Evolutionary conservation across 768 basidiomycete species (phyloP).

Genomic region (Panellus pusillus): DNA sequence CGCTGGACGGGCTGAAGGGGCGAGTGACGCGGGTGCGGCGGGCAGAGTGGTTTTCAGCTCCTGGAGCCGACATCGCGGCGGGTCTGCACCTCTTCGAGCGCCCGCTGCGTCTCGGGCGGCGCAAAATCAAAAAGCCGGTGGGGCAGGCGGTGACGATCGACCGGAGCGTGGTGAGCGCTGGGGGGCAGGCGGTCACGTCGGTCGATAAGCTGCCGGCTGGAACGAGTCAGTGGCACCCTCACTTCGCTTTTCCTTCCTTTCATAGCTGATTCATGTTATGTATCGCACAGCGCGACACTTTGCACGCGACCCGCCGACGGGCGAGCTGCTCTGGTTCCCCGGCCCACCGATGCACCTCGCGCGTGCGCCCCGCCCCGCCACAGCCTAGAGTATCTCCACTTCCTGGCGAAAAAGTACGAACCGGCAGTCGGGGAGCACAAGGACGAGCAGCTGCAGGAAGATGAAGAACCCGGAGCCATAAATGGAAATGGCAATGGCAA

Average conservation of each 20-base stretch:
- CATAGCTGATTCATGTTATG: neutral
- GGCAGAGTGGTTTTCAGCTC: slow-evolving; percentile 36
- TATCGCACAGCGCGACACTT: slow-evolving; percentile 49
- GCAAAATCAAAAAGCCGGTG: slow-evolving; percentile 30
- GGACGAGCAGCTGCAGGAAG: no score
- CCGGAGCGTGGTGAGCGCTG: slow-evolving; percentile 47
- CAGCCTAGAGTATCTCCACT: slow-evolving; percentile 52
- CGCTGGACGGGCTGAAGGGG: slow-evolving; percentile 52
- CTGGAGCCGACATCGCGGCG: slow-evolving; percentile 31
- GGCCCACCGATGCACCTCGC: slow-evolving; percentile 59
- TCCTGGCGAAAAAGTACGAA: slow-evolving; percentile 39
- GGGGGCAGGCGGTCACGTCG: slow-evolving; percentile 42
- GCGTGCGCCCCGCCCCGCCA: slow-evolving; percentile 37
- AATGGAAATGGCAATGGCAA: no score
- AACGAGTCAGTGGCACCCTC: slow-evolving; percentile 43
- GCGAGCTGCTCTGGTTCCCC: slow-evolving; percentile 74
- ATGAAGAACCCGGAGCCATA: no score
- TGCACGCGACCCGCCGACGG: slow-evolving; percentile 60
- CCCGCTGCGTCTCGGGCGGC: slow-evolving; percentile 2
- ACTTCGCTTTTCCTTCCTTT: neutral
- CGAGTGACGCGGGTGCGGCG: slow-evolving; percentile 22
- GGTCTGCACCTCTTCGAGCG: slow-evolving; percentile 16
- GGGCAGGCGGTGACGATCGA: slow-evolving; percentile 31
- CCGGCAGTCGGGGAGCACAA: neutral
- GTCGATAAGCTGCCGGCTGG: slow-evolving; percentile 51